These are phyloP conservation scores for Adansonia madagascariensis DNA, from an alignment of 441 rosid genomes.

Conservation along the genomic window DNA sequence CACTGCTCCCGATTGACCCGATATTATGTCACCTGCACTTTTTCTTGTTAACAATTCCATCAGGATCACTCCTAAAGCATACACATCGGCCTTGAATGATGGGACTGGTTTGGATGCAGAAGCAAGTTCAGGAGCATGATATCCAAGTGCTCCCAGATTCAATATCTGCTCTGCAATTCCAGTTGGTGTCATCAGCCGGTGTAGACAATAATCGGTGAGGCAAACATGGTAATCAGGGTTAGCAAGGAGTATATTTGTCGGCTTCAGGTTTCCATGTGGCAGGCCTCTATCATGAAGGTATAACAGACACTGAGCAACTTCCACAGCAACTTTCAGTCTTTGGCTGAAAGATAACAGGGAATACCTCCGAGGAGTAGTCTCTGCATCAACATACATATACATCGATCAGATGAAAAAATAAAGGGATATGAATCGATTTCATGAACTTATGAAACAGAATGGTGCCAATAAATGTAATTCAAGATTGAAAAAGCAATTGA, in stretches of 20 bases:
- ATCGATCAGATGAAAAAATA: constrained; percentile 11
- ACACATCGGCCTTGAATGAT: constrained; percentile 79
- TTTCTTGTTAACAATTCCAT: constrained; percentile 88
- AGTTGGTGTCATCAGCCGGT: constrained; percentile 80
- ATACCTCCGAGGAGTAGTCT: constrained; percentile 86
- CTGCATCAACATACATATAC: constrained; percentile 46
- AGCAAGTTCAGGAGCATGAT: constrained; percentile 83
- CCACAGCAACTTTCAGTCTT: constrained; percentile 80
- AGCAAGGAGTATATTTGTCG: constrained; percentile 75
- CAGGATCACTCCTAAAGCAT: constrained; percentile 85
- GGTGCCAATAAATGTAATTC: constrained; percentile 8
- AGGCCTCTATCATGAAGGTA: constrained; percentile 83
- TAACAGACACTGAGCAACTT: constrained; percentile 71
- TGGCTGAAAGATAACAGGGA: constrained; percentile 72
- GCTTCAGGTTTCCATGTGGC: constrained; percentile 88
- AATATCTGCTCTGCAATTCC: constrained; percentile 86
- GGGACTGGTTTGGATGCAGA: constrained; percentile 65
- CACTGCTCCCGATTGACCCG: constrained; percentile 93
- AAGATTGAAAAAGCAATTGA: background rate
- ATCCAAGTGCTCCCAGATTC: constrained; percentile 88
- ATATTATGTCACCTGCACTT: constrained; percentile 93
- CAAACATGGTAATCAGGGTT: constrained; percentile 55
- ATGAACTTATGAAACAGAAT: background rate
- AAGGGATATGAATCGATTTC: constrained; percentile 15
- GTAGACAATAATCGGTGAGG: constrained; percentile 78